Conservation (phyloP, 1,139 yeast genomes). For the Pichia sp. region DNA sequence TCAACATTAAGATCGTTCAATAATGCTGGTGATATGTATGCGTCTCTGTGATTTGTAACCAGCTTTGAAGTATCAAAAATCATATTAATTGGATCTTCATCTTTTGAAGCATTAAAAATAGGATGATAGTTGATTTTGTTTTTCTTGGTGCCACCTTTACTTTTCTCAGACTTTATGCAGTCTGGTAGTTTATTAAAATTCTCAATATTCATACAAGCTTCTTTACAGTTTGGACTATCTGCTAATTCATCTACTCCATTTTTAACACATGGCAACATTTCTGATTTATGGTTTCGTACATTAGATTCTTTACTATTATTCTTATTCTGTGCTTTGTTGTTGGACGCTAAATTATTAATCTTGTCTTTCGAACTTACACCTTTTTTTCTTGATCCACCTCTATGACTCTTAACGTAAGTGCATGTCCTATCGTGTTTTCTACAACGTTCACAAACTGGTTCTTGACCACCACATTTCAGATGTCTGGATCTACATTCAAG, state of each 20-base stretch:
- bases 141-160: not conserved
- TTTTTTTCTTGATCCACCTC: constrained; percentile 47
- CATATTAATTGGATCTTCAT: constrained; percentile 18
- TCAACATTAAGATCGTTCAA: constrained; percentile 24
- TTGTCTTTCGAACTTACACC: constrained; percentile 31
- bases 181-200: constrained; percentile 22
- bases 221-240: constrained; percentile 19
- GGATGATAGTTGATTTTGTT: constrained; percentile 25
- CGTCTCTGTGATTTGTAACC: constrained; percentile 16
- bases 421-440: constrained; percentile 32
- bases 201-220: constrained; percentile 23
- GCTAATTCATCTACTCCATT: constrained; percentile 21
- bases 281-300: constrained; percentile 8
- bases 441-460: constrained; percentile 42
- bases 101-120: constrained; percentile 26
- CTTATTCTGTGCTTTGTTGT: not conserved
- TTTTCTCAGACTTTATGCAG: constrained; percentile 15
- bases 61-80: constrained; percentile 21
- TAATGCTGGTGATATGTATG: constrained; percentile 27
- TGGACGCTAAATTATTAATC: not conserved
- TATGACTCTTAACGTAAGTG: constrained; percentile 41
- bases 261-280: constrained; percentile 27
- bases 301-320: not conserved
- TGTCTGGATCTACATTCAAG: constrained; percentile 44
- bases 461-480: constrained; percentile 41